phyloP scores from a whole-genome alignment of 1,284 basidiomycete species.

The Marasmius sp. region DNA sequence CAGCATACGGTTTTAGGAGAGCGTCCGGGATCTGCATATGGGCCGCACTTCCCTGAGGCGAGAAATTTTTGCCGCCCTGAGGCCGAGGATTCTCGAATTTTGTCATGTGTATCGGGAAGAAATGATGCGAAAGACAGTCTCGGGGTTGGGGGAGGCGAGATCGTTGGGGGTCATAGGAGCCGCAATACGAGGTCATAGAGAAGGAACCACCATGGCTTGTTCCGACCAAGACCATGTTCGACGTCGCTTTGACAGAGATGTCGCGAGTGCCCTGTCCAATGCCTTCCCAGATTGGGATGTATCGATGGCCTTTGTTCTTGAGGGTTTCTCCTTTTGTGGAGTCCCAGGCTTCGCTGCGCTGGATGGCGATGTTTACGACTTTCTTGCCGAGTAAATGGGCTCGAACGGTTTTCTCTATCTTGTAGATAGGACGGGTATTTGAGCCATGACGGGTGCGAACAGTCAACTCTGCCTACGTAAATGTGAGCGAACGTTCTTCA shows the following conservation, averaged over 20 bases:
- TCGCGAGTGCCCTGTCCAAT: conserved; percentile 14
- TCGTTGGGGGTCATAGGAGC: conserved; percentile 17
- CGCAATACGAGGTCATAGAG: conserved; percentile 14
- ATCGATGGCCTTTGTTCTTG: conserved; percentile 12
- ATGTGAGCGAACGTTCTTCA: background rate
- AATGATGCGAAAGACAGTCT: conserved; percentile 18
- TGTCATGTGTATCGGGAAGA: conserved; percentile 18
- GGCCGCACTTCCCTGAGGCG: background rate
- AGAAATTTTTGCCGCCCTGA: background rate
- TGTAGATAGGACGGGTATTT: conserved; percentile 20
- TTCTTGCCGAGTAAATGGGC: conserved; percentile 21
- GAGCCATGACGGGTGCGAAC: conserved; percentile 14
- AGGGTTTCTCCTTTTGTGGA: conserved; percentile 5
- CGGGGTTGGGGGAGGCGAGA: conserved; percentile 1
- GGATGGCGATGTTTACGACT: conserved; percentile 17
- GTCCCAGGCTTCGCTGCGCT: conserved; percentile 19
- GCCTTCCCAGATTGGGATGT: conserved; percentile 9
- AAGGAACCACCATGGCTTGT: conserved; percentile 7
- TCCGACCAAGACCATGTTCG: conserved; percentile 12
- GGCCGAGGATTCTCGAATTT: conserved; percentile 2
- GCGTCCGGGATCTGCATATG: background rate
- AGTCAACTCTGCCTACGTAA: conserved; percentile 14
- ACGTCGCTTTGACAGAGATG: conserved; percentile 12
- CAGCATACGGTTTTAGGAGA: conserved; percentile 12
- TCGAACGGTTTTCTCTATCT: conserved; percentile 16